phyloP scores from a whole-genome alignment of 176 grass and related monocot species.

The Hsuehochloa calcarea region DNA sequence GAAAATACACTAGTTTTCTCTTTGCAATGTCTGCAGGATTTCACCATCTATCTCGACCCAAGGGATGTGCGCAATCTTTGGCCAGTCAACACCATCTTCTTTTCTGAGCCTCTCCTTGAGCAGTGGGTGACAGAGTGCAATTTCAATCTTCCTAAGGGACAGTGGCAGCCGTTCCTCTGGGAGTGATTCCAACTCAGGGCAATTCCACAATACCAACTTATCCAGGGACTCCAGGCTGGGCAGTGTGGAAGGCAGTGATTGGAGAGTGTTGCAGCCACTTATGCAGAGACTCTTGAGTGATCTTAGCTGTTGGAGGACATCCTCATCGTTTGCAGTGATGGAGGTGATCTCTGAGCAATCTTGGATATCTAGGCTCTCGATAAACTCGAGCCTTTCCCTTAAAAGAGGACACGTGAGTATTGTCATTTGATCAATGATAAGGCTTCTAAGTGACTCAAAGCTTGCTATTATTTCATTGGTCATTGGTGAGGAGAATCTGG shows the following conservation, averaged over 20 bases:
- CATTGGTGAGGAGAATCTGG: constrained; percentile 33
- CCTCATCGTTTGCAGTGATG: constrained; percentile 26
- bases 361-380: constrained; percentile 53
- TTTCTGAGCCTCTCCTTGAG: constrained; percentile 45
- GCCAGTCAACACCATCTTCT: constrained; percentile 31
- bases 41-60: constrained; percentile 44
- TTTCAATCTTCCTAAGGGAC: constrained; percentile 36
- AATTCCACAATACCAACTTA: constrained; percentile 40
- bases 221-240: constrained; percentile 2
- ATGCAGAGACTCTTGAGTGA: constrained; percentile 48
- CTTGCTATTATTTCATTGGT: constrained; percentile 16
- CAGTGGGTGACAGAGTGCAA: constrained; percentile 38
- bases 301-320: constrained; percentile 30
- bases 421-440: constrained; percentile 34
- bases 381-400: constrained; percentile 31
- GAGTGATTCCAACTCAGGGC: constrained; percentile 28
- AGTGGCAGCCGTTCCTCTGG: constrained; percentile 21
- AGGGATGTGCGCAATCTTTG: constrained; percentile 39
- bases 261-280: constrained; percentile 39
- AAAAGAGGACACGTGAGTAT: constrained; percentile 31
- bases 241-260: constrained; percentile 36
- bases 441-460: constrained; percentile 26
- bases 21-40: constrained; percentile 19
- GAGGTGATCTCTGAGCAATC: constrained; percentile 38
- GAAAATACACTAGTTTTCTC: background rate